Base-by-base conservation (phyloP, 2,329 filamentous ascomycete genomes). In the Sporothrix mexicana region DNA sequence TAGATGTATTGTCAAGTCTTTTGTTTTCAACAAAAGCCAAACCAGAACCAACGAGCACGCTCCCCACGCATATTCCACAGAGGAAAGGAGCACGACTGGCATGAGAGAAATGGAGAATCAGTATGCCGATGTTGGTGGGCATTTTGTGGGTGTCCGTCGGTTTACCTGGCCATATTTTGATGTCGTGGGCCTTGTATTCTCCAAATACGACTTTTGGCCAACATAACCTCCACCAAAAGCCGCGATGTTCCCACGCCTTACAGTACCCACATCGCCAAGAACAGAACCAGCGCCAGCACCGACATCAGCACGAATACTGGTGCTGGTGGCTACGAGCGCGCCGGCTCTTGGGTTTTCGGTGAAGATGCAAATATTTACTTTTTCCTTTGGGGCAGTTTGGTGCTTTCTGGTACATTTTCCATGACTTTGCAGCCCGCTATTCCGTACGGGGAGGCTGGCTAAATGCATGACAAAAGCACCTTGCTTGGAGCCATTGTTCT, bases 401-500 rank as follows among this genome's bases (percentile, higher is more conserved):
- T 36, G 7, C 30, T 36, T 36, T 36, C 7, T 36, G 30, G 30
- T 36, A 7, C 5, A 36, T 36, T 36, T 36, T 36, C 7, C 30
- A 36, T 36, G 4, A 36, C 30, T 36, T 12, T 57, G 53, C 53
- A 57, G 53, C 23, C 53, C 53, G 7, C 23, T 57, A 57, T 57
- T 7, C 53, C 53, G 53, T 30, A 30, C 23, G 53, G 53, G 53
- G 53, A 1, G 20, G 53, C 53, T 30, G 53, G n/a, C 17, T 53
- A 9, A 23, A 20, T 51, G 1, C 51, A 55, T 20, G 20, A 55
- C 55, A 30, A 59, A 59, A 59, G 55, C 6, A 59, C 55, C 55
- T 59, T 59, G 55, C 55, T 59, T 59, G 13, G 15, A 59, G 25
- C 55, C 55, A 59, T 36, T 59, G n/a, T 23, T 20, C 23, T 55